These are phyloP conservation scores for Lagenaria siceraria DNA, from an alignment of 306 rosid genomes.

Conservation along the genomic window DNA sequence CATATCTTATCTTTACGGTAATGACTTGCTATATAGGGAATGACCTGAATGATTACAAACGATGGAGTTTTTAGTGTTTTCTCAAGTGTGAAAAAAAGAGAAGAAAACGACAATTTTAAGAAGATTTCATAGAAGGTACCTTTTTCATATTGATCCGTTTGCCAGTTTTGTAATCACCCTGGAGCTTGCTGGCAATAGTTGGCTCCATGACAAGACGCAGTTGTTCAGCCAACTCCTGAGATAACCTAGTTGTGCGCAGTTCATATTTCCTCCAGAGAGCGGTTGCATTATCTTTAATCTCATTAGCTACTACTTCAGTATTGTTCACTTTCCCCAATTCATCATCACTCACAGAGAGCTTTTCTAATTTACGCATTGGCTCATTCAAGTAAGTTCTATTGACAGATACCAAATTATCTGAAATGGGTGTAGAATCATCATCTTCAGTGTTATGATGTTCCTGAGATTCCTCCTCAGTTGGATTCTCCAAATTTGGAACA, in stretches of 20 bases:
- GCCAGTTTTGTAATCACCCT: conserved; percentile 91
- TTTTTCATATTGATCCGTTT: conserved; percentile 88
- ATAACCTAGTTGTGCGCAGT: conserved; percentile 55
- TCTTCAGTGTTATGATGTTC: conserved; percentile 15
- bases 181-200: conserved; percentile 78
- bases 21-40: conserved; percentile 75
- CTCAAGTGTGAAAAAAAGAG: neutral
- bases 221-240: conserved; percentile 85
- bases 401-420: conserved; percentile 50
- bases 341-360: conserved; percentile 41
- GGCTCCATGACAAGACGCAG: conserved; percentile 91
- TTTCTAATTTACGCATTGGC: conserved; percentile 23
- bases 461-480: conserved; percentile 27
- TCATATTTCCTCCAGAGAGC: conserved; percentile 69
- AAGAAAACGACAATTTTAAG: neutral
- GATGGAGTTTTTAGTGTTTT: neutral
- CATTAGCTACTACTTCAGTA: conserved; percentile 24
- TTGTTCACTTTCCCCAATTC: conserved; percentile 60
- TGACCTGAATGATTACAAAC: conserved; percentile 30
- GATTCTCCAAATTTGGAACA: conserved; percentile 26
- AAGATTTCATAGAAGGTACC: conserved; percentile 22
- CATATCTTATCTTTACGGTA: conserved; percentile 82
- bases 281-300: conserved; percentile 31
- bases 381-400: conserved; percentile 37
- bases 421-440: conserved; percentile 17